Conservation (phyloP, 352 stramenopile species). For the Bremia lactucae region DNA sequence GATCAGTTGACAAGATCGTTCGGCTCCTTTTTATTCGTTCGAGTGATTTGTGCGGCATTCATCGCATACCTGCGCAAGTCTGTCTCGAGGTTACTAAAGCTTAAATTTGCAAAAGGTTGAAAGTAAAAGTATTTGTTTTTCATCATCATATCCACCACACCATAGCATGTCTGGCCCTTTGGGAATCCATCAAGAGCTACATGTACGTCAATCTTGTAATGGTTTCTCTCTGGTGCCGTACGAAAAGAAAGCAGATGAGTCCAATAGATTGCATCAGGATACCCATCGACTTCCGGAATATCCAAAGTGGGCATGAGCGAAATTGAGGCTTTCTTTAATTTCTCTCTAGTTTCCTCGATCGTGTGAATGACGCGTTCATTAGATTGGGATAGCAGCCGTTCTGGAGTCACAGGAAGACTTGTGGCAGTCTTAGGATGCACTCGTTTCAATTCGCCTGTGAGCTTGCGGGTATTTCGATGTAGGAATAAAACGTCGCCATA, state of each 20-base stretch:
- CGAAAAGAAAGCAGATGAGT: slow-evolving; percentile 61
- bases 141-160: slow-evolving; percentile 15
- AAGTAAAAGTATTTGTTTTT: slow-evolving; percentile 20
- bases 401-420: slow-evolving; percentile 11
- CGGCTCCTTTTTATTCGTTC: slow-evolving; percentile 4
- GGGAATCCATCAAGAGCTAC: slow-evolving; percentile 22
- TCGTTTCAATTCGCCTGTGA: slow-evolving; percentile 11
- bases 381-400: slow-evolving; percentile 3
- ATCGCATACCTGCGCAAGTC: slow-evolving; percentile 15
- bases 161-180: slow-evolving; percentile 48
- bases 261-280: slow-evolving; percentile 43
- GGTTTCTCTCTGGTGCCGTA: slow-evolving; percentile 21
- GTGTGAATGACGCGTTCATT: slow-evolving; percentile 5
- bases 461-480: slow-evolving; percentile 44
- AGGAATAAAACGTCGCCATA: slow-evolving; percentile 32
- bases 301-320: slow-evolving; percentile 14
- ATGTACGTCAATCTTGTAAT: slow-evolving; percentile 52
- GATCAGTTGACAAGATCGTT: too few species aligned
- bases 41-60: slow-evolving; percentile 13
- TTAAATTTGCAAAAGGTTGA: slow-evolving; percentile 12
- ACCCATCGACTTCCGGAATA: slow-evolving; percentile 12
- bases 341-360: slow-evolving; percentile 8
- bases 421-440: slow-evolving; percentile 5
- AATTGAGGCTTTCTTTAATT: slow-evolving; percentile 2
- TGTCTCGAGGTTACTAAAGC: slow-evolving; percentile 15